These are phyloP conservation scores for Salix viminalis DNA, from an alignment of 345 rosid species.

Conservation along the genomic window DNA sequence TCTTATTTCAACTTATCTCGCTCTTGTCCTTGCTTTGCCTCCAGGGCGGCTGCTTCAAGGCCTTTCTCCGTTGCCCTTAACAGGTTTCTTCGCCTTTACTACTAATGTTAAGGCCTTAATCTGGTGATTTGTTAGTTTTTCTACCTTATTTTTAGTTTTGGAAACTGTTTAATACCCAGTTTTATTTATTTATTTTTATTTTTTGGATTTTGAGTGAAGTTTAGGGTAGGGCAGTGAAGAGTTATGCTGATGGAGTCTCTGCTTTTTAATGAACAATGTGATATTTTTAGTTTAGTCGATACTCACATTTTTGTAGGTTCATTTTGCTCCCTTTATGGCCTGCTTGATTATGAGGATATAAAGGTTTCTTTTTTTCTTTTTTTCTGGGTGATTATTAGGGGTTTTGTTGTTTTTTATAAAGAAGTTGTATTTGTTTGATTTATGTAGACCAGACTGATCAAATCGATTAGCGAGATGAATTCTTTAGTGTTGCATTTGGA, in stretches of 20 bases:
- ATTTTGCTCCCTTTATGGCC: neutral
- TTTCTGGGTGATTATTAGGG: too few relatives aligned
- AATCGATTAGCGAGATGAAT: neutral
- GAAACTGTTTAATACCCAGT: neutral
- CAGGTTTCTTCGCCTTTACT: conserved; percentile 32
- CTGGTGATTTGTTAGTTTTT: neutral
- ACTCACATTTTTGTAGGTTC: neutral
- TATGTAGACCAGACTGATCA: neutral
- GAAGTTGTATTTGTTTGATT: neutral
- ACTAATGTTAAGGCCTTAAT: neutral
- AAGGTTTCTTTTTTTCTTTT: neutral
- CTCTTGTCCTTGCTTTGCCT: conserved; percentile 30
- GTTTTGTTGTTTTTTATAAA: neutral
- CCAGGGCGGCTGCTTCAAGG: conserved; percentile 15
- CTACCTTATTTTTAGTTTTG: neutral
- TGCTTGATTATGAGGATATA: neutral
- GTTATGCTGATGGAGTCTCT: neutral
- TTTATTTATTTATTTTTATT: neutral
- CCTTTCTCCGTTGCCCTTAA: conserved; percentile 19
- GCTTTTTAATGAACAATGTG: neutral
- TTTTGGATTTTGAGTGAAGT: neutral
- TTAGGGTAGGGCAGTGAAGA: neutral
- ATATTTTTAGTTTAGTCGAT: neutral
- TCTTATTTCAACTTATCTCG: conserved; percentile 31
- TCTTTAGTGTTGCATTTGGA: neutral